Evolutionary conservation across 192 early-diverging fungal genomes (phyloP).

Genomic region (Piromyces finnis): DNA sequence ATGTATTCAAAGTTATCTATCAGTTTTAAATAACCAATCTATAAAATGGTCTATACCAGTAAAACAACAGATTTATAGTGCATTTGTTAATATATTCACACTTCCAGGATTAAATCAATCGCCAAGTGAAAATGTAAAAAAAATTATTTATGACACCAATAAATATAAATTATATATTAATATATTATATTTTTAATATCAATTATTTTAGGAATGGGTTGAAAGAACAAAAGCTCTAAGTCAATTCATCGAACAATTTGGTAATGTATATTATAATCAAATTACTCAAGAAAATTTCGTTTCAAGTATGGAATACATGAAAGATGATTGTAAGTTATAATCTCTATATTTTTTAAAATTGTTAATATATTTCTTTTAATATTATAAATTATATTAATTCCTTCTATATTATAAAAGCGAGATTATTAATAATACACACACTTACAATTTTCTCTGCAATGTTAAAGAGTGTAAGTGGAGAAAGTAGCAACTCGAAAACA

Average conservation of each 20-base stretch:
- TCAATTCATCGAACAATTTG: background rate
- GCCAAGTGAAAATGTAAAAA: background rate
- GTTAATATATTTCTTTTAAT: too few species aligned
- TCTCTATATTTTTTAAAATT: too few species aligned
- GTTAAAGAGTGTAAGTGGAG: background rate
- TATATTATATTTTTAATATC: background rate
- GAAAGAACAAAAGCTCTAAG: background rate
- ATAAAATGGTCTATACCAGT: background rate
- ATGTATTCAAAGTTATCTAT: background rate
- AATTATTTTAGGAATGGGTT: background rate
- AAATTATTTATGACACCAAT: too few species aligned
- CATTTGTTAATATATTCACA: background rate
- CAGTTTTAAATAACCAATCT: background rate
- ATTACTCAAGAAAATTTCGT: background rate
- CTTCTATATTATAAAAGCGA: background rate
- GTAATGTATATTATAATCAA: background rate
- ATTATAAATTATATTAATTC: too few species aligned
- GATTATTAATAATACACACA: background rate
- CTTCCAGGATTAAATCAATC: background rate
- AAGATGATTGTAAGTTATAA: background rate
- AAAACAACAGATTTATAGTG: background rate
- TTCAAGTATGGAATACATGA: background rate
- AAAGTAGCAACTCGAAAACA: background rate
- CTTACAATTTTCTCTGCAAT: background rate
- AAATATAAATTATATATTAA: too few species aligned